Conservation (phyloP, 2,329 filamentous ascomycete species). For the Exserohilum turcica region DNA sequence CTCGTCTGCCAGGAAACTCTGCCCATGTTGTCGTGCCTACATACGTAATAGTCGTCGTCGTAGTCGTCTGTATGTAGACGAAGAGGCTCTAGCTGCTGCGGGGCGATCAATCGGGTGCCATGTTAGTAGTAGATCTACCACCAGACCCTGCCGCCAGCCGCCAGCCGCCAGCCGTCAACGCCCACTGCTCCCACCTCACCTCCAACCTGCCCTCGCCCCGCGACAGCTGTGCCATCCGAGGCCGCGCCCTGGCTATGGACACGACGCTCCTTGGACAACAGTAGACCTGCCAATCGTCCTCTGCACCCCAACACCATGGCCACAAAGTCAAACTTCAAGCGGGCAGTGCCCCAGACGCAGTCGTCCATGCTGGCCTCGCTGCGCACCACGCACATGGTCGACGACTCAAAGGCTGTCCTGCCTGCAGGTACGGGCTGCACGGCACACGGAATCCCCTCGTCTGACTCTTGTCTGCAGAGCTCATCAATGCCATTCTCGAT, state of each 20-base stretch:
- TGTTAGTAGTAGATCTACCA: constrained; percentile 17
- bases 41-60: too few relatives aligned
- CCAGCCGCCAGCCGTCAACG: constrained; percentile 8
- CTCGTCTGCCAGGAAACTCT: too few relatives aligned
- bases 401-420: constrained; percentile 75
- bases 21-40: neutral
- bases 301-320: constrained; percentile 26
- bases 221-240: constrained; percentile 7
- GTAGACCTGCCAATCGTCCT: neutral
- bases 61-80: constrained; percentile 4
- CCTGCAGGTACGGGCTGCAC: constrained; percentile 69
- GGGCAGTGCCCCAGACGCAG: constrained; percentile 42
- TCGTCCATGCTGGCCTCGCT: constrained; percentile 72
- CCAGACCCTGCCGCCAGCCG: constrained; percentile 15
- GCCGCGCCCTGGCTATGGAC: constrained; percentile 16
- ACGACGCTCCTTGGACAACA: constrained; percentile 1
- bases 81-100: constrained; percentile 5
- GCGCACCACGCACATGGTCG: constrained; percentile 78
- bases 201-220: constrained; percentile 8
- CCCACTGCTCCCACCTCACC: constrained; percentile 17
- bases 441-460: neutral
- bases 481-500: constrained; percentile 85
- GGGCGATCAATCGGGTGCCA: constrained; percentile 14
- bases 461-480: constrained; percentile 61
- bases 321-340: constrained; percentile 58